Evolutionary conservation across 1,139 yeast genomes (phyloP), one percentile per base, ranked within the genome.

Genomic region (Blastobotrys proliferans): DNA sequence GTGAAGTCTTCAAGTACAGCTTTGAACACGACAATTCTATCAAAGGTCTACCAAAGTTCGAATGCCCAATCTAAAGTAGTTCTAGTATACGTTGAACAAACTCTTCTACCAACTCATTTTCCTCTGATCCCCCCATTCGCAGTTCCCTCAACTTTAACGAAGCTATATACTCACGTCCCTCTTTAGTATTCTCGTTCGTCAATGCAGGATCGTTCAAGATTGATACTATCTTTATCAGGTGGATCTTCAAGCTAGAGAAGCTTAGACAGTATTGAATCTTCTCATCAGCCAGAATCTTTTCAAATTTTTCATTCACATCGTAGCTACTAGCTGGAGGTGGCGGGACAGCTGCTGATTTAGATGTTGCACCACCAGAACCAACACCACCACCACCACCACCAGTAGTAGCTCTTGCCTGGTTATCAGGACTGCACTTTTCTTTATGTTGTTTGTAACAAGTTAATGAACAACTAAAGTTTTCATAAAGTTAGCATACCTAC

Each of bases 31-130:
- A n/a, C n/a, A n/a, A n/a, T n/a, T n/a, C n/a, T 11, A 9, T 24
- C 11, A 9, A 10, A 27, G 31, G n/a, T n/a, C 31, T 6, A 10
- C 13, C 9, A 27, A 27, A 27, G 6, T 35, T 24, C 4, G 35
- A 6, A 4, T 8, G 6, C 22, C 32, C 16, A 29, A 29, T n/a
- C n/a, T 14, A 29, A 14, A 30, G 21, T 13, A 56, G 47, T 27
- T 50, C 52, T 9, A 57, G 38, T 9, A 58, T 50, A 13, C 55
- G 42, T 3, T 38, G 20, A 3, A 49, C 56, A 62, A 83, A 81
- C 53, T 81, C 87, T 56, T 83, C 88, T 5, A 83, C 76, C 31
- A 79, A 62, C 48, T 69, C 77, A 55, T 83, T 83, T 40, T 73
- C 75, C 54, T 83, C 88, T 0, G 67, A 47, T 0, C 94, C 94